Base-by-base conservation (phyloP, 2,329 filamentous ascomycete species). In the Byssoonygena ceratinophila region DNA sequence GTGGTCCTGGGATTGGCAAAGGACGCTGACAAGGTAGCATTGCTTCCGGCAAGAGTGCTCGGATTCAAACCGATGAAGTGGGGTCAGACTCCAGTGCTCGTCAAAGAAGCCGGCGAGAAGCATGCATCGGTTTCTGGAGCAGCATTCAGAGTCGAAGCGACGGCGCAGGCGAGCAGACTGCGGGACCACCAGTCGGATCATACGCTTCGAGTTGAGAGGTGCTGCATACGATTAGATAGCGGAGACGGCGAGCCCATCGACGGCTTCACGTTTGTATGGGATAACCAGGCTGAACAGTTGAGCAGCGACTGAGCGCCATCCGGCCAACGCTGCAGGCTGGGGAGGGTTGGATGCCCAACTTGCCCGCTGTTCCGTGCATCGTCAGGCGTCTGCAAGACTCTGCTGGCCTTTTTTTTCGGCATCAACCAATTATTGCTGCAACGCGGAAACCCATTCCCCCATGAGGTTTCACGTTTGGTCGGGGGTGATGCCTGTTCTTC, bases 1-100 rank as follows among this genome's bases (percentile, higher is more conserved):
- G 45, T 25, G 4, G 39, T 52, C 34, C 44, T 58, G 11, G 40
- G 43, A 8, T 16, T 55, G 2, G n/a, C n/a, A n/a, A 47, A 27
- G 16, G 9, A 49, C 12, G 12, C 12, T 18, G 25, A 37, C 3
- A 25, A 36, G 4, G 23, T 50, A 8, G 25, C 14, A 20, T 18
- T 22, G 9, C 39, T 44, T 18, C 43, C 43, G 1, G 58, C 53
- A 5, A 48, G 34, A 11, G 40, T 57, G 12, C 7, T 44, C 29
- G 56, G 58, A n/a, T 57, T 54, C 22, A 40, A 52, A 36, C 31
- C 45, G 14, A 53, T 39, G 43, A 11, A 48, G 34, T 52, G 53
- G 29, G 53, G 53, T 16, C 39, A 20, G 18, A 49, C 54, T 49
- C 49, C 47, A 4, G 55, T 36, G 22, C 36, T 58, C 3, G 18